A percentile compares a stretch with the other conserved stretches of the same genome.
These are phyloP conservation scores for Vaccinium corymbosum DNA, from an alignment of 148 eudicot genomes.

Conservation along the genomic window DNA sequence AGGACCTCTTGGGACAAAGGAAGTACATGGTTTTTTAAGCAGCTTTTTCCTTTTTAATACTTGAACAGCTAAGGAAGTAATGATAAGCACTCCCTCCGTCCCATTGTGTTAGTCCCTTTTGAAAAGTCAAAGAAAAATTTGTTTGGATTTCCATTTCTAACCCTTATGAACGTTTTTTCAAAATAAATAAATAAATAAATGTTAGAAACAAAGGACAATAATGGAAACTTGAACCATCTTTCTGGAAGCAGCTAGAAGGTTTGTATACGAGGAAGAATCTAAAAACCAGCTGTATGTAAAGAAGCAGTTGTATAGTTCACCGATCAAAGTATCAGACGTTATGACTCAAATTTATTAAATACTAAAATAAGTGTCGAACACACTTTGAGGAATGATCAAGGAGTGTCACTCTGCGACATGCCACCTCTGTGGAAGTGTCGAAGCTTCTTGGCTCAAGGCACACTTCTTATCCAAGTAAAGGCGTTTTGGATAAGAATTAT, in stretches of 20 bases:
- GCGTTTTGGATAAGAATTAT: not conserved
- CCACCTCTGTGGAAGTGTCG: not conserved
- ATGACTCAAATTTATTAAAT: not conserved
- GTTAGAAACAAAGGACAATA: not conserved
- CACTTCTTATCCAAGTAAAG: not conserved
- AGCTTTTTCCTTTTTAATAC: not conserved
- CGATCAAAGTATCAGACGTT: not conserved
- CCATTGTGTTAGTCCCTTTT: no score
- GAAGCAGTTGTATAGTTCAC: not conserved
- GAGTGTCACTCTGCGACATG: not conserved
- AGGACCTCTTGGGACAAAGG: not conserved
- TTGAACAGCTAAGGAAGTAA: not conserved
- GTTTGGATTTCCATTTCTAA: no score
- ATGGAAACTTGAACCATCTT: not conserved
- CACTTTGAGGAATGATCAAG: not conserved
- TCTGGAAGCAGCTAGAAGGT: not conserved
- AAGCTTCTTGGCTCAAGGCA: not conserved
- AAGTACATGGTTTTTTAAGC: not conserved
- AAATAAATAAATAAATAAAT: no score
- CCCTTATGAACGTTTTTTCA: no score
- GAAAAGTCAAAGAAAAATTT: no score
- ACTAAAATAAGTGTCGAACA: not conserved
- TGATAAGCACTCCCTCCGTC: no score
- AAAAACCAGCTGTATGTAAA: not conserved
- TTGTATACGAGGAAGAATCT: no score